Percentiles rank a stretch among this genome's conserved stretches.
phyloP scores from a whole-genome alignment of 441 rosid species.

The Erysimum cheiri region DNA sequence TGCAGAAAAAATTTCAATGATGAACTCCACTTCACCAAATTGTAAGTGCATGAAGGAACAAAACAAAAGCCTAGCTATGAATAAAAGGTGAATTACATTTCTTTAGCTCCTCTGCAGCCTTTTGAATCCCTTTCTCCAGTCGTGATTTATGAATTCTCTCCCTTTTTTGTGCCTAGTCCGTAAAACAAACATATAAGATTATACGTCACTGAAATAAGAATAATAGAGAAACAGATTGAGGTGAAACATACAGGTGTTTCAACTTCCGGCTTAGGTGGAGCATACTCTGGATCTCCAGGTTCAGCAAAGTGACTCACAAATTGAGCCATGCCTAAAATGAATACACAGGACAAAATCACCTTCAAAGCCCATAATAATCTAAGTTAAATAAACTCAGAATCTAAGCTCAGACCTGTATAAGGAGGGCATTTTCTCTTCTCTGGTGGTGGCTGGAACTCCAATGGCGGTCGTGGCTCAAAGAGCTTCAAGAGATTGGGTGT shows the following conservation, averaged over 20 bases:
- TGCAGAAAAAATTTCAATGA: constrained; percentile 41
- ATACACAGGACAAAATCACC: constrained; percentile 9
- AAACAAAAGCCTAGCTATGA: constrained; percentile 18
- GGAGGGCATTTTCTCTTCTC: constrained; percentile 94
- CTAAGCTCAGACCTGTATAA: constrained; percentile 55
- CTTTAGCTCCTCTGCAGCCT: constrained; percentile 81
- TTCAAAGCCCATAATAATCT: background rate
- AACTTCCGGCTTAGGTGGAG: constrained; percentile 79
- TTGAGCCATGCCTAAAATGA: constrained; percentile 81
- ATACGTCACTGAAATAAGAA: background rate
- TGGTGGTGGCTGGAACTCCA: constrained; percentile 83
- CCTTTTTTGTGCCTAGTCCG: constrained; percentile 65
- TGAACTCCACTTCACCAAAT: constrained; percentile 14
- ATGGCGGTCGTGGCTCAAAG: constrained; percentile 89
- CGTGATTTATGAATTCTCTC: constrained; percentile 78
- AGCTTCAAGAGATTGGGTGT: constrained; percentile 89
- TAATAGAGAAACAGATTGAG: background rate
- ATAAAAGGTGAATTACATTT: constrained; percentile 58
- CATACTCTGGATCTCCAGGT: constrained; percentile 86
- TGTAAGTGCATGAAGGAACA: constrained; percentile 8
- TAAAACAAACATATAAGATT: constrained; percentile 14
- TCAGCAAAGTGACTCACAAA: constrained; percentile 84
- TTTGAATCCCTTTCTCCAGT: constrained; percentile 84
- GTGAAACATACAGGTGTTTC: constrained; percentile 74
- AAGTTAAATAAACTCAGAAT: background rate